Conservation (phyloP, 2,329 filamentous ascomycete genomes). For the Arthrinium phaeospermum region DNA sequence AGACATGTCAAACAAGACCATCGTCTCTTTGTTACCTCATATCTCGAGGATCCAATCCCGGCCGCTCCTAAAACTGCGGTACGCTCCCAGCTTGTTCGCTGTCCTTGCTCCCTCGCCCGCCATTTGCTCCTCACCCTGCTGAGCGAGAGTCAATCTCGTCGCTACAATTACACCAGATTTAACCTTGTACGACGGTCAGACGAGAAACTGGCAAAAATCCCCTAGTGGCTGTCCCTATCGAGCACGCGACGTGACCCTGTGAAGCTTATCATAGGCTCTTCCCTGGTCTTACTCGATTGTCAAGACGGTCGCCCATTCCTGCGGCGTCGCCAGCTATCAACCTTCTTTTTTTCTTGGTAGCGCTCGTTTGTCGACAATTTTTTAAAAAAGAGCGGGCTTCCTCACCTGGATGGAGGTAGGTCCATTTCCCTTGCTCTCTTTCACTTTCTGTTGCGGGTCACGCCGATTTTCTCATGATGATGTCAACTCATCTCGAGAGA, state of each 20-base stretch:
- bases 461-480: constrained; percentile 2
- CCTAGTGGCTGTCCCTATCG: constrained; percentile 2
- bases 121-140: neutral
- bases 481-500: neutral
- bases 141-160: neutral
- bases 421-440: neutral
- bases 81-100: neutral
- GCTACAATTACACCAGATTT: constrained; percentile 9
- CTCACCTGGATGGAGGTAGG: constrained; percentile 1
- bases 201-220: constrained; percentile 8
- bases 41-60: constrained; percentile 8
- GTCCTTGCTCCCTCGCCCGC: neutral
- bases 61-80: neutral
- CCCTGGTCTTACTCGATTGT: neutral
- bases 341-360: neutral
- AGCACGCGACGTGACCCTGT: constrained; percentile 15
- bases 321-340: neutral
- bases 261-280: neutral
- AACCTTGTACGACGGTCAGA: constrained; percentile 11
- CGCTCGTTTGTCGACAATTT: neutral
- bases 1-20: constrained; percentile 13
- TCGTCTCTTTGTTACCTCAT: constrained; percentile 16
- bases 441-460: neutral
- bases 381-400: neutral
- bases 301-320: neutral